Conservation (phyloP, 75 land plant genomes). For the Selaginella moellendorffii region DNA sequence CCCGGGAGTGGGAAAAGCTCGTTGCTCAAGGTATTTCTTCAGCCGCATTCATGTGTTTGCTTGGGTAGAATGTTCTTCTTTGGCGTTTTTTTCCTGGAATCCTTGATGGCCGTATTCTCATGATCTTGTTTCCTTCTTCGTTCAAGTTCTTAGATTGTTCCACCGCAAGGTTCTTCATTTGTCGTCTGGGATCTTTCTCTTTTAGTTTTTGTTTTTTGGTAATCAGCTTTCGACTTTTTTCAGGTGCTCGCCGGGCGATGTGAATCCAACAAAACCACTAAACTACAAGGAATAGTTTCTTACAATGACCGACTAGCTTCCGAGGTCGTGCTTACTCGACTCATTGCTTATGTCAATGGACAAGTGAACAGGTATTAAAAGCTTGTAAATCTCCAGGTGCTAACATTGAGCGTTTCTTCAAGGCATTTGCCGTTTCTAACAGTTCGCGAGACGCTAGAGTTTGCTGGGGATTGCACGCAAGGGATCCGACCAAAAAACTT, state of each 20-base stretch:
- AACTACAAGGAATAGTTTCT: conserved; percentile 23
- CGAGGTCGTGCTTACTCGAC: conserved; percentile 27
- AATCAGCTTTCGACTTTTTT: neutral
- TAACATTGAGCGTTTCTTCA: neutral
- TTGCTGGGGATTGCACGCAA: conserved; percentile 27
- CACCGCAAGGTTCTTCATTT: too few relatives aligned
- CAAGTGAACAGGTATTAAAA: conserved; percentile 21
- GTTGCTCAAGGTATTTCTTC: conserved; percentile 11
- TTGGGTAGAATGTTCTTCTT: too few relatives aligned
- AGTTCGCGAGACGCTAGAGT: conserved; percentile 30
- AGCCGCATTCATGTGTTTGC: too few relatives aligned
- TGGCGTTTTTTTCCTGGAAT: too few relatives aligned
- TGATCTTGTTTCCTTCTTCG: too few relatives aligned
- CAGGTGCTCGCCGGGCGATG: conserved; percentile 31
- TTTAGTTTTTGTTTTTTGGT: too few relatives aligned
- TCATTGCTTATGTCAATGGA: conserved; percentile 27
- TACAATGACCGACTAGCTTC: conserved; percentile 26
- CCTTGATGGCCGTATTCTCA: too few relatives aligned
- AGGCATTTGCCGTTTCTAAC: conserved; percentile 26
- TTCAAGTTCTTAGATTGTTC: too few relatives aligned
- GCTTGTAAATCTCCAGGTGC: neutral
- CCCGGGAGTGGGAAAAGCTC: conserved; percentile 18
- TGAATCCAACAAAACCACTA: conserved; percentile 3
- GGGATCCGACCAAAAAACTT: conserved; percentile 21
- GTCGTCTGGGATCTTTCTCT: too few relatives aligned